Base-by-base conservation (phyloP, 257 asterid species). In the Gentiana macrophylla region DNA sequence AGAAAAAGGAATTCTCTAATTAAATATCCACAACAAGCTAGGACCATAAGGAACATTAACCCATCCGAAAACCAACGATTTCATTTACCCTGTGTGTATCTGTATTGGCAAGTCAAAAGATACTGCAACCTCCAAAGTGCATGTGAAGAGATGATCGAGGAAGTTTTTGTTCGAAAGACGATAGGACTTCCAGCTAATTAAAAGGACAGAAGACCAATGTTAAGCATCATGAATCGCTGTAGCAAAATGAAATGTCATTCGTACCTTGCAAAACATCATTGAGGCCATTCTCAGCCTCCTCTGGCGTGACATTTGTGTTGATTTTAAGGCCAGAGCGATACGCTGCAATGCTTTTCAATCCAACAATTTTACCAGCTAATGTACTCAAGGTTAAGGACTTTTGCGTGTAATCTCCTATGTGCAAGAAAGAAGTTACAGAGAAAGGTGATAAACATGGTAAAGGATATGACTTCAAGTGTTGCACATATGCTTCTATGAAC, bases 251-350 rank as follows among this genome's bases (percentile, higher is more conserved):
- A 37, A 59, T 48, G 8, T 54, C 47, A n/a, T 38, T 50, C 73
- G 65, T 66, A 90, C 98, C 86, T 63, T 47, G 76, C 57, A 90
- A 69, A 62, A 74, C 74, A 59, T 78, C 82, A 49, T 8, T 43
- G 38, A 90, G 84, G 54, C 94, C 98, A 54, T 78, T 83, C 72
- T 76, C 91, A 9, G 92, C 98, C 53, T 82, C 86, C 80, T 59
- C 72, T 63, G 43, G 45, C 2, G 86, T 80, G 56, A 82, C 87
- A 58, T 73, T 66, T 38, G 94, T 68, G 64, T 82, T 77, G 60
- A 90, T 86, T 52, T 85, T 94, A 68, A 86, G 94, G 67, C 98
- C 98, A 62, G 83, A 66, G 65, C 96, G 87, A 72, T 90, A 90
- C 64, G 98, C 95, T 67, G 91, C 96, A 66, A 90, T 80, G 68